Conservation (phyloP, 108 stramenopile species). For the Nannochloropsis gaditana region DNA sequence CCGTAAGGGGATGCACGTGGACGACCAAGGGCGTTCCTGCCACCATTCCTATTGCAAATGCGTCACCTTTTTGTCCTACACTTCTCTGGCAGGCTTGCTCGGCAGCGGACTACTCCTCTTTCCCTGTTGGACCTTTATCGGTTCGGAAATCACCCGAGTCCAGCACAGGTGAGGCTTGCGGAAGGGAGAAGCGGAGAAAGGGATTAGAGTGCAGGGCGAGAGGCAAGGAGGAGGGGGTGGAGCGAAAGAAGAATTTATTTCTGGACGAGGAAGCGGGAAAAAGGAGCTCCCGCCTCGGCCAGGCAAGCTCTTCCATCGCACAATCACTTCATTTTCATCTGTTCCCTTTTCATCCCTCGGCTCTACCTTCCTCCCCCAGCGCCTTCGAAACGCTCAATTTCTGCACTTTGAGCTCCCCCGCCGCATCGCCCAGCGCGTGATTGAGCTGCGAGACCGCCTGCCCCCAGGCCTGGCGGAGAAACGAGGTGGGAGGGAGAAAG, state of each 20-base stretch:
- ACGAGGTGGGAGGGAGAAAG: background rate
- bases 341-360: background rate
- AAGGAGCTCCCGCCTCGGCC: no score
- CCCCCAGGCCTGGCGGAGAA: conserved; percentile 64
- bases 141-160: conserved; percentile 59
- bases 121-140: conserved; percentile 74
- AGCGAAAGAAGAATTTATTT: background rate
- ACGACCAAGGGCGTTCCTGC: background rate
- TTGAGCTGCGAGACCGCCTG: conserved; percentile 67
- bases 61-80: background rate
- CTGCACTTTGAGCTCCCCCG: conserved; percentile 77
- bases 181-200: conserved; percentile 29
- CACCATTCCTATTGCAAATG: background rate
- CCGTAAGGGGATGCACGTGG: no score
- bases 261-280: no score
- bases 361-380: conserved; percentile 28
- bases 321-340: no score
- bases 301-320: no score
- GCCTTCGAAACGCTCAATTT: conserved; percentile 77
- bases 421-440: conserved; percentile 78
- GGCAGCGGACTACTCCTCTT: conserved; percentile 61
- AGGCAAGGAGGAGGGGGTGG: background rate
- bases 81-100: background rate
- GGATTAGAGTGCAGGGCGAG: background rate
- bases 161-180: conserved; percentile 32